Base-by-base conservation (phyloP, 2,329 filamentous ascomycete species). In the Beauveria brongniartii region DNA sequence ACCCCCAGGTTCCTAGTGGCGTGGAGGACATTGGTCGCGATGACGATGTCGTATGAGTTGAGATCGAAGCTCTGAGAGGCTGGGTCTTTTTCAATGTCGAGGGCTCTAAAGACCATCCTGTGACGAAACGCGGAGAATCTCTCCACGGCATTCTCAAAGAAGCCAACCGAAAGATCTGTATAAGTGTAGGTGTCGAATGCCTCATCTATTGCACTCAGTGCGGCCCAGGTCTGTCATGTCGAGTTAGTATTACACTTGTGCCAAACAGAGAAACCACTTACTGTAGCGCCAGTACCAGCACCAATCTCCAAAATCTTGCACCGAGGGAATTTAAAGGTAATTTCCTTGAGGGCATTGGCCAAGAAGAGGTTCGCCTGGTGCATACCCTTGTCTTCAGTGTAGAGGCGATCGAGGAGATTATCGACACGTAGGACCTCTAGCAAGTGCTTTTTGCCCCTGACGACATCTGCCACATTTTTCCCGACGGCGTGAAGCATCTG, bases 11-110 rank as follows among this genome's bases (percentile, higher is more conserved):
- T 34, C 9, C 26, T 34, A 3, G 75, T 78, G 1, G 75, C 73
- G 55, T 78, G 74, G 0, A 80, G 64, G 3, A 75, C 71, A 30
- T 71, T 67, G 3, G 70, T 69, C 1, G 73, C 75, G 22, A 78
- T 63, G 18, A 79, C 62, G 6, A 79, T 12, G 44, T 79, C 77
- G 62, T 73, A 78, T 0, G 67, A 64, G 1, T 60, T 24, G 1
- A 63, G 63, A 0, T 62, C 34, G 48, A 72, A 77, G 0, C 71
- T 74, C 52, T 78, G 76, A 1, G 59, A 40, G 0, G 41, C 37
- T 1, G 68, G 64, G 24, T 69, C 65, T 6, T 68, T 65, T 12
- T 55, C 53, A 12, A 55, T 24, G 12, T 55, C 43, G 22, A 53
- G 51, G 12, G 34, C 30, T 6, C 3, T 22, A 3, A 40, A 53